These are phyloP conservation scores for Darksidea phi DNA, from an alignment of 495 filamentous ascomycete species.

Conservation along the genomic window DNA sequence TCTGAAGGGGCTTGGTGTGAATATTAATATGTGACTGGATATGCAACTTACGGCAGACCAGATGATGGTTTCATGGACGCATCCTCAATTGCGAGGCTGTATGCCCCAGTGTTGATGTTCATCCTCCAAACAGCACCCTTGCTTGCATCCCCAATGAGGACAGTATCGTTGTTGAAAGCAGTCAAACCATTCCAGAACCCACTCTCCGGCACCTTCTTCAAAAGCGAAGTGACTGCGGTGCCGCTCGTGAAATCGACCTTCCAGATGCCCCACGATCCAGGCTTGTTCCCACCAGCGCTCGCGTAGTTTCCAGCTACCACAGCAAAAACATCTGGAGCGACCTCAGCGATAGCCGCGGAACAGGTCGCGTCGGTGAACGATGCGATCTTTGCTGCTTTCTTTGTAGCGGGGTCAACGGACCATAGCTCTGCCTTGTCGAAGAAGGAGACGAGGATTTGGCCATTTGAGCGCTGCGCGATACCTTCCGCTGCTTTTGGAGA, in stretches of 20 bases:
- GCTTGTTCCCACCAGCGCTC: slow-evolving; percentile 17
- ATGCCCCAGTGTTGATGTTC: slow-evolving; percentile 15
- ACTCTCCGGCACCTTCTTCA: slow-evolving; percentile 46
- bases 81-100: slow-evolving; percentile 27
- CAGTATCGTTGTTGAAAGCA: slow-evolving; percentile 43
- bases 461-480: slow-evolving; percentile 23
- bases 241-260: slow-evolving; percentile 21
- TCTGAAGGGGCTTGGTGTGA: neutral
- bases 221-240: slow-evolving; percentile 39
- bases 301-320: slow-evolving; percentile 22
- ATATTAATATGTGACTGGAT: neutral
- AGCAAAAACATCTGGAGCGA: slow-evolving; percentile 27
- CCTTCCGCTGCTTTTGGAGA: slow-evolving; percentile 18
- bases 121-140: slow-evolving; percentile 23
- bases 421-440: slow-evolving; percentile 26
- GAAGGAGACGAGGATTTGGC: slow-evolving; percentile 25
- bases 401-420: slow-evolving; percentile 16
- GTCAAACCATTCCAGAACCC: slow-evolving; percentile 47
- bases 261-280: slow-evolving; percentile 24
- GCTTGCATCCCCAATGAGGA: slow-evolving; percentile 41
- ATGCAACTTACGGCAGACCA: slow-evolving; percentile 22
- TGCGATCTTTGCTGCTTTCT: slow-evolving; percentile 17
- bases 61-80: slow-evolving; percentile 37
- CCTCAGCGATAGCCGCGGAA: slow-evolving; percentile 22
- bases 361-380: slow-evolving; percentile 17